A percentile compares a stretch with the other conserved stretches of the same genome.
Evolutionary conservation across 2,329 filamentous ascomycete genomes (phyloP).

Genomic region (Penicillium hordei): DNA sequence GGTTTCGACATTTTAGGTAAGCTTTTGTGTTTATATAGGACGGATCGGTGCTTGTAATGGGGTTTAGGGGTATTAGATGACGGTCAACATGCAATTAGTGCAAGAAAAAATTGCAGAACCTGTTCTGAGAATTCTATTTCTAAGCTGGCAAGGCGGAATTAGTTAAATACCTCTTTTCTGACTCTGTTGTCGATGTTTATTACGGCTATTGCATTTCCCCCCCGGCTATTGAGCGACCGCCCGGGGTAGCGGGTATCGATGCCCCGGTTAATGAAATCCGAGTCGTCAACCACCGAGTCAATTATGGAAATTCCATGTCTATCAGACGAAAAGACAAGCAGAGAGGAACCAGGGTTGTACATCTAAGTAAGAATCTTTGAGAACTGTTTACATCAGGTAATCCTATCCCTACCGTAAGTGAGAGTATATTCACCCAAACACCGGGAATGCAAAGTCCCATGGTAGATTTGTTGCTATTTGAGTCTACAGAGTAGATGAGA

Average conservation of each 20-base stretch:
- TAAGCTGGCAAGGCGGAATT: neutral
- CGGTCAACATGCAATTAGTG: neutral
- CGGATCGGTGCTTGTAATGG: neutral
- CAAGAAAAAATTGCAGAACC: neutral
- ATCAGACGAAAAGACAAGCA: too few species aligned
- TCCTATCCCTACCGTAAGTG: too few species aligned
- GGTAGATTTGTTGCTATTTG: too few species aligned
- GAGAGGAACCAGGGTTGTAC: too few species aligned
- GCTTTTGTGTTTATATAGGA: neutral
- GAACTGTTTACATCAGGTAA: neutral
- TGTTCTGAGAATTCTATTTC: neutral
- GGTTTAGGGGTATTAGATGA: neutral
- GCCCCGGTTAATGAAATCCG: neutral
- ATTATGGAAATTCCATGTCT: neutral
- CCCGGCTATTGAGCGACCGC: neutral
- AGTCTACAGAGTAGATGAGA: too few species aligned
- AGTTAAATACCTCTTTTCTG: neutral
- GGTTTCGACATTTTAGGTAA: conserved; percentile 31
- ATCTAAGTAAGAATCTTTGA: neutral
- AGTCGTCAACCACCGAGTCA: neutral
- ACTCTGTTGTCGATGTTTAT: neutral
- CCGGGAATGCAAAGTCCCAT: too few species aligned
- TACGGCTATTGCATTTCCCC: neutral
- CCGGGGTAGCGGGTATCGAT: neutral
- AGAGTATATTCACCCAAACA: too few species aligned